These are phyloP conservation scores for Cladosporium sphaerospermum DNA, from an alignment of 2,329 filamentous ascomycete species.

Conservation along the genomic window DNA sequence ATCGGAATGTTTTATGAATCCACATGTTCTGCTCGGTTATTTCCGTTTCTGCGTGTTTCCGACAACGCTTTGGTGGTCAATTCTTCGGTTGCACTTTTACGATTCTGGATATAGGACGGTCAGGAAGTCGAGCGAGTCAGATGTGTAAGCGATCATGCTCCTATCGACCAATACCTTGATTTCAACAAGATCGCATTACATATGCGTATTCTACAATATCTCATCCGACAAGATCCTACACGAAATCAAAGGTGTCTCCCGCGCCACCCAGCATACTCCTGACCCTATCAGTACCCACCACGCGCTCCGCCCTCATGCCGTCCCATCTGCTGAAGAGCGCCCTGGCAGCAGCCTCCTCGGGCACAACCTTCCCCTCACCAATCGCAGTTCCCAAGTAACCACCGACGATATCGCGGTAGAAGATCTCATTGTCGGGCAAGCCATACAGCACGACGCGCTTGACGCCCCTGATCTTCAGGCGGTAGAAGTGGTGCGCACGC, in stretches of 20 bases:
- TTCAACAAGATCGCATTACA: no score
- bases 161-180: no score
- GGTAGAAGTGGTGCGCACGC: slow-evolving; percentile 90
- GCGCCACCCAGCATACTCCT: slow-evolving; percentile 70
- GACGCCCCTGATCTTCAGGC: slow-evolving; percentile 77
- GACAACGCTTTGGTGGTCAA: no score
- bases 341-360: slow-evolving; percentile 45
- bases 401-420: slow-evolving; percentile 71
- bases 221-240: slow-evolving; percentile 42
- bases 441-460: slow-evolving; percentile 83
- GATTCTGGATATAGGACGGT: no score
- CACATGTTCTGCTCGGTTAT: no score
- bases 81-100: no score
- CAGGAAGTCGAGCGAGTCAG: no score
- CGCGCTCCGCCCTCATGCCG: slow-evolving; percentile 76
- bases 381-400: slow-evolving; percentile 53
- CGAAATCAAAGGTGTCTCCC: slow-evolving; percentile 86
- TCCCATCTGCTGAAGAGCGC: slow-evolving; percentile 83
- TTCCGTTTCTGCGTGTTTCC: no score
- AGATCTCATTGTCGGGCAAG: slow-evolving; percentile 78
- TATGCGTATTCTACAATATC: not conserved
- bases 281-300: slow-evolving; percentile 76
- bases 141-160: no score
- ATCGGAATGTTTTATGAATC: no score
- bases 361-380: slow-evolving; percentile 52